Evolutionary conservation across 805 yeast genomes (phyloP), one percentile per base, ranked within the genome.

Genomic region (Barnettozyma wickerhamii): DNA sequence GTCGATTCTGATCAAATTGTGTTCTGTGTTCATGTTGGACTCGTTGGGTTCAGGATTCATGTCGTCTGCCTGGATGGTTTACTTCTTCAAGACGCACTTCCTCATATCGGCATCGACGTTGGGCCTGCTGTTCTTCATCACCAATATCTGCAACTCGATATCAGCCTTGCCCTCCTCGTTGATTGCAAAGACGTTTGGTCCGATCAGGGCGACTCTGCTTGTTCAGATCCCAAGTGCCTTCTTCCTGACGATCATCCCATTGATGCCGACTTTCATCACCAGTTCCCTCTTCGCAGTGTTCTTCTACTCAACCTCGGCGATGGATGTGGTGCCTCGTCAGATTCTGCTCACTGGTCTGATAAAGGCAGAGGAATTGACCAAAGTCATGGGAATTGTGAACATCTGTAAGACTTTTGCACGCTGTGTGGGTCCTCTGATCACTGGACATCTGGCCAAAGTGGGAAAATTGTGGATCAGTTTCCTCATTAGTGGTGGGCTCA

Each of bases 271-370:
- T 29, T 46, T 65, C n/a, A 44, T 57, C 0, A 35, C 54, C 2
- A 84, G 91, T 0, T 68, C 84, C 20, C 40, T 64, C 0, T 60
- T 77, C 6, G 65, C 84, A 26, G 49, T 81, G 17, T 56, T 74
- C 19, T 77, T 85, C 48, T 79, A 79, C 44, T 64, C 81, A 3
- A 76, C 87, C 1, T 69, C 81, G 2, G 77, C 90, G 2, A 87
- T 89, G 90, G 97, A 89, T 58, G 95, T 88, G 21, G 93, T 88
- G 3, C 96, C 96, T 6, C 74, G 97, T 38, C 96, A 88, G 62
- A 76, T 88, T 7, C 67, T 89, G 30, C 62, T 89, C 37, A 80
- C 95, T 0, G 71, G 84, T 3, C 66, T 87, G 17, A 77, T 89
- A 30, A 69, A 72, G 13, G 71, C 74, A 10, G 60, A 68, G 10